Evolutionary conservation across 129 eudicot species (phyloP).

Genomic region (Gnaphalium uliginosum): DNA sequence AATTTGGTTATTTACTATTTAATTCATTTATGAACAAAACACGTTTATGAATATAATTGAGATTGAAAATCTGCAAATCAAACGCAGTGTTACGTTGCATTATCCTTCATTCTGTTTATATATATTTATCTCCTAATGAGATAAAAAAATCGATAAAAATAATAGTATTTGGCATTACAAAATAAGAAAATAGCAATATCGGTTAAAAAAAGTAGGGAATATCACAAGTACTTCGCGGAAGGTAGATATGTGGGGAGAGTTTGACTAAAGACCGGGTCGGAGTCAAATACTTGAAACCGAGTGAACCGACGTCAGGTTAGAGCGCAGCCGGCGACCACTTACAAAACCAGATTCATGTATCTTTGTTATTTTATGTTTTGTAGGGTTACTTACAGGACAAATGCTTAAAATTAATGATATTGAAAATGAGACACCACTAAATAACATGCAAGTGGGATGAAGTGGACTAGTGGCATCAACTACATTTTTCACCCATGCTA

Average conservation of each 20-base stretch:
- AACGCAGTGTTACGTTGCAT: too few relatives aligned
- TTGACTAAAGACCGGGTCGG: conserved; percentile 39
- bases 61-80: too few relatives aligned
- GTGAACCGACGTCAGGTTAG: conserved; percentile 39
- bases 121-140: too few relatives aligned
- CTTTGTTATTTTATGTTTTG: conserved; percentile 23
- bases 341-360: conserved; percentile 2
- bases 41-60: too few relatives aligned
- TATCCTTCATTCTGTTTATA: too few relatives aligned
- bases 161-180: neutral
- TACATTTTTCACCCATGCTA: too few relatives aligned
- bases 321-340: conserved; percentile 35
- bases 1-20: too few relatives aligned
- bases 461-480: neutral
- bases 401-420: neutral
- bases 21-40: too few relatives aligned
- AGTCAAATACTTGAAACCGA: conserved; percentile 38
- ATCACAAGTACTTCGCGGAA: conserved; percentile 20
- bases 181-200: neutral
- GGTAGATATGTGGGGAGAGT: conserved; percentile 14
- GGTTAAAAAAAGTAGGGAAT: neutral
- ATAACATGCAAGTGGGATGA: conserved; percentile 23
- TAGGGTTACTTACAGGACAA: conserved; percentile 3
- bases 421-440: neutral
- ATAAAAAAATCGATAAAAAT: too few relatives aligned